Evolutionary conservation across 805 yeast genomes (phyloP), one percentile per base, ranked within the genome.

Genomic region (Cyberlindnera subsufficiens): DNA sequence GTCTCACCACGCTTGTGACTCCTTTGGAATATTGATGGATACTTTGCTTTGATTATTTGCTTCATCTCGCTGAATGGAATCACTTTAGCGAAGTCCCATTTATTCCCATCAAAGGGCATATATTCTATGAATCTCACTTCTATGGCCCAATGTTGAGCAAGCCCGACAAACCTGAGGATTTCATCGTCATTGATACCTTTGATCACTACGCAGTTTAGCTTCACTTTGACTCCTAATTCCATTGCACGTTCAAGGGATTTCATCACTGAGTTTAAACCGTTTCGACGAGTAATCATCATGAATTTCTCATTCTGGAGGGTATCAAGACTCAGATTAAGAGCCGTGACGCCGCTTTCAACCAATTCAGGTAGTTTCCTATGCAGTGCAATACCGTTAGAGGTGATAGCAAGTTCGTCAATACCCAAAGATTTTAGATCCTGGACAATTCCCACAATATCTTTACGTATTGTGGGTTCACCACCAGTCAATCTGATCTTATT

Each of bases 51-150:
- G 17, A 75, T 67, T 14, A 54, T 53, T 13, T 52, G 51, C 17
- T 69, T 50, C 46, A 75, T 74, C 43, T 73, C 76, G 35, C 68
- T 53, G 51, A 66, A 75, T 7, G 71, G 54, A 34, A 74, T 64
- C 66, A 75, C 63, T 49, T 75, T 75, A 7, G 55, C 48, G 32
- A 60, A 51, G 14, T 69, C 62, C 80, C 80, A 75, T 48, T 69
- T 70, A 55, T 75, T 75, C 3, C 81, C 81, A 45, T 65, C 74
- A 52, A 75, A 75, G 5, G 81, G 81, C 81, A 75, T 75, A 55
- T 74, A 75, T 50, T 75, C 81, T 34, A 75, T 75, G 51, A 75
- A 75, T 42, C 80, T 59, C 18, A 75, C 69, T 47, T 75, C 78
- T 6, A 75, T 45, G 5, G 70, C 67, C 33, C 58, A 51, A 31